Base-by-base conservation (phyloP, 768 basidiomycete genomes). In the Leccinum ochraceum region DNA sequence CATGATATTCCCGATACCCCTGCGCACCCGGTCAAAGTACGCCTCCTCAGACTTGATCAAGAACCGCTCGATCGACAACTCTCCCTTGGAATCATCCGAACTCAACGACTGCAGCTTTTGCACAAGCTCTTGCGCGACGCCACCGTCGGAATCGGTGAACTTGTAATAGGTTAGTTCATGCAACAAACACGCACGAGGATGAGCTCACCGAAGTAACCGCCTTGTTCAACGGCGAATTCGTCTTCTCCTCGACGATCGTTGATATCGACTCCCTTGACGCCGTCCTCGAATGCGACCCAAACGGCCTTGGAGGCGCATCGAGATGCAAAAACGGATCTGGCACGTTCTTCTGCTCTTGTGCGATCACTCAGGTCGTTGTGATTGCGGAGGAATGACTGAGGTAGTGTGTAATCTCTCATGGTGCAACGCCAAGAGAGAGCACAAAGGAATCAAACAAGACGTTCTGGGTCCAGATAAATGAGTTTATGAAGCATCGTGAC, bases 131-230 rank as follows among this genome's bases (percentile, higher is more conserved):
- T 88, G 84, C 16, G 94, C 90, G 54, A 97, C 94, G 52, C 92
- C 92, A 36, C 95, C 95, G 71, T 96, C 94, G 1, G 92, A 82
- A 73, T 96, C 95, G 22, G 95, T 96, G 76, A 97, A 97, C 90
- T 94, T 55, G 13, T 56, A 39, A 30, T 39, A 52, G 26, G 22
- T 61, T 49, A 62, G 58, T 32, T 4, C 17, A 6, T 3, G 42
- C 53, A 60, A 53, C 39, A 20, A 54, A 32, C 39, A 17, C 0
- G 28, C 46, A 28, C 3, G 34, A 42, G 36, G 10, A 51, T 13
- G 5, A 26, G 64, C 84, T 65, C 68, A 94, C 92, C 61, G 93
- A 89, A 56, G 89, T 89, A 69, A 94, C 92, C 11, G 94, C 93
- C 76, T 95, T 96, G 79, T 97, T 97, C 60, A 96, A 78, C 11